Conservation (phyloP, 2,329 filamentous ascomycete genomes). For the Teratosphaeria destructans region DNA sequence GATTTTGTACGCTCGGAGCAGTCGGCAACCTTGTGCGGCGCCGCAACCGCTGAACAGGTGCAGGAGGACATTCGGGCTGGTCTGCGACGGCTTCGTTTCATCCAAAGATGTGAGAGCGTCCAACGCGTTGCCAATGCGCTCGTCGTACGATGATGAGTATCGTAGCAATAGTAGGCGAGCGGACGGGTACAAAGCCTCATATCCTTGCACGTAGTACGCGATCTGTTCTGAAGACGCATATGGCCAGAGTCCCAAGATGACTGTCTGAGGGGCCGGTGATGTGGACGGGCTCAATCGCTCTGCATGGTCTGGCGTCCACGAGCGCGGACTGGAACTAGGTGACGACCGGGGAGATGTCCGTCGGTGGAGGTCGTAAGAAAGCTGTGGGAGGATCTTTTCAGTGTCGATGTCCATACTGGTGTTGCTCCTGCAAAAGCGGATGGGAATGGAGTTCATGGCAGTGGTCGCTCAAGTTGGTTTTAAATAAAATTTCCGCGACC, state of each 20-base stretch:
- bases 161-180: slow-evolving; percentile 15
- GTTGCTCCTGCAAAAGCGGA: background rate
- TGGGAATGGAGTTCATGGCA: background rate
- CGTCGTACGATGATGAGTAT: slow-evolving; percentile 6
- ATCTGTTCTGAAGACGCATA: slow-evolving; percentile 16
- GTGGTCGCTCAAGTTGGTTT: background rate
- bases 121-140: slow-evolving; percentile 7
- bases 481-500: background rate
- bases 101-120: slow-evolving; percentile 5
- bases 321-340: slow-evolving; percentile 5
- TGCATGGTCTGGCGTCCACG: slow-evolving; percentile 2
- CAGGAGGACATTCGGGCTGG: slow-evolving; percentile 12
- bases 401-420: slow-evolving; percentile 1
- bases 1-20: slow-evolving; percentile 17
- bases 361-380: slow-evolving; percentile 4
- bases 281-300: background rate
- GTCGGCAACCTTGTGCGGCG: slow-evolving; percentile 13
- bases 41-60: slow-evolving; percentile 19
- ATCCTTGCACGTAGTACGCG: slow-evolving; percentile 17
- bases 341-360: slow-evolving; percentile 5
- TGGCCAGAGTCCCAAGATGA: slow-evolving; percentile 20
- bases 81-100: slow-evolving; percentile 5
- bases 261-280: slow-evolving; percentile 12
- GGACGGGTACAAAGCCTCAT: slow-evolving; percentile 16
- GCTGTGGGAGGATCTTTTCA: slow-evolving; percentile 1